Evolutionary conservation across 768 basidiomycete genomes (phyloP).

Genomic region (Tricholoma furcatifolium): DNA sequence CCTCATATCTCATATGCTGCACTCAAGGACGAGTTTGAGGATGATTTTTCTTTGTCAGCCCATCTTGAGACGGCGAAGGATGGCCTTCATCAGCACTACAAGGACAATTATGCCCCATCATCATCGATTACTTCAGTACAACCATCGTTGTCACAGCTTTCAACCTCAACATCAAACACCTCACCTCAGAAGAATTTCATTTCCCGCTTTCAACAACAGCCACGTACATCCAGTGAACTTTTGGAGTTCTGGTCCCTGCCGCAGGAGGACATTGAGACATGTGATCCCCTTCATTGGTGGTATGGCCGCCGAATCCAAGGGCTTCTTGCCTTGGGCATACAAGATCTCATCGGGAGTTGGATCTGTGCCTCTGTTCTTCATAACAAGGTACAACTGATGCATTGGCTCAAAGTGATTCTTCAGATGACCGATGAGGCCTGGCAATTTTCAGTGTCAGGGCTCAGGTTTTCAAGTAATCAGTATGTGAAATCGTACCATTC

Average conservation of each 20-base stretch:
- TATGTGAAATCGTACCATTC: not conserved
- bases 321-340: constrained; percentile 9
- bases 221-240: too few species aligned
- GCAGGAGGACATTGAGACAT: too few species aligned
- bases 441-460: too few species aligned
- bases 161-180: too few species aligned
- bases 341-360: constrained; percentile 8
- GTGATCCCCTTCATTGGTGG: too few species aligned
- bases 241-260: too few species aligned
- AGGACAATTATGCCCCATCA: constrained; percentile 10
- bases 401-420: constrained; percentile 5
- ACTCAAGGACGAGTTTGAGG: constrained; percentile 18
- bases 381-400: constrained; percentile 9
- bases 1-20: constrained; percentile 25
- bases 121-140: too few species aligned
- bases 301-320: too few species aligned
- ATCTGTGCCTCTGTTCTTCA: constrained; percentile 5
- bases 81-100: constrained; percentile 11
- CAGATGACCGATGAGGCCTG: constrained; percentile 13
- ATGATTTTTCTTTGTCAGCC: constrained; percentile 12
- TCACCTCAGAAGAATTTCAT: too few species aligned
- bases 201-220: too few species aligned
- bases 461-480: too few species aligned
- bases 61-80: constrained; percentile 6
- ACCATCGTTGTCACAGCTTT: constrained; percentile 19